Conservation (phyloP, 2,329 filamentous ascomycete species). For the Mollisiaceae sp. region DNA sequence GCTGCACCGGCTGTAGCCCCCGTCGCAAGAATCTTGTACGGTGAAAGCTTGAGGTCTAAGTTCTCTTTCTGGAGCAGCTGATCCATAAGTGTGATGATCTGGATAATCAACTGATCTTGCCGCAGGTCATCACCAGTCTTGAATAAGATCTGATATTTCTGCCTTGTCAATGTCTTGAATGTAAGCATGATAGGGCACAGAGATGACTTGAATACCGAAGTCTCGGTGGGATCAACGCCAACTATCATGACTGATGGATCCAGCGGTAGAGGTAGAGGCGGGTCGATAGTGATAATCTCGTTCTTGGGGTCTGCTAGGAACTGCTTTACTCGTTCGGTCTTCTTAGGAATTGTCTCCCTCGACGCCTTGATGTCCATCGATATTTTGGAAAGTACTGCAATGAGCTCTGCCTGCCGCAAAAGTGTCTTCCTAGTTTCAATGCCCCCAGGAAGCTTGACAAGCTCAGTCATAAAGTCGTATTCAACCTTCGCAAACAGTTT, state of each 20-base stretch:
- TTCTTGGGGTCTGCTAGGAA: constrained; percentile 89
- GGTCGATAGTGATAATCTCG: constrained; percentile 81
- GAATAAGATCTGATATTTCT: constrained; percentile 91
- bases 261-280: constrained; percentile 84
- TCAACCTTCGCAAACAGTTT: constrained; percentile 92
- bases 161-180: constrained; percentile 80
- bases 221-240: constrained; percentile 82
- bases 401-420: constrained; percentile 85
- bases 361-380: constrained; percentile 86
- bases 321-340: constrained; percentile 83
- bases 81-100: constrained; percentile 98
- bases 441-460: constrained; percentile 74
- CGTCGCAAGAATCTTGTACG: constrained; percentile 95
- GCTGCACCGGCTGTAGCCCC: constrained; percentile 87
- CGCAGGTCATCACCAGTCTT: constrained; percentile 96
- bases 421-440: constrained; percentile 76
- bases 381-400: constrained; percentile 85
- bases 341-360: constrained; percentile 72
- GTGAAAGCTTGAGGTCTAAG: constrained; percentile 89
- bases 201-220: constrained; percentile 93
- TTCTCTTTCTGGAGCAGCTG: constrained; percentile 95
- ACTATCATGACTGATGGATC: constrained; percentile 82
- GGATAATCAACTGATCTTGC: constrained; percentile 96
- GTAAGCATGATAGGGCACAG: constrained; percentile 89
- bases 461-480: constrained; percentile 92